Base-by-base conservation (phyloP, 345 rosid species). In the Ricinus communis region DNA sequence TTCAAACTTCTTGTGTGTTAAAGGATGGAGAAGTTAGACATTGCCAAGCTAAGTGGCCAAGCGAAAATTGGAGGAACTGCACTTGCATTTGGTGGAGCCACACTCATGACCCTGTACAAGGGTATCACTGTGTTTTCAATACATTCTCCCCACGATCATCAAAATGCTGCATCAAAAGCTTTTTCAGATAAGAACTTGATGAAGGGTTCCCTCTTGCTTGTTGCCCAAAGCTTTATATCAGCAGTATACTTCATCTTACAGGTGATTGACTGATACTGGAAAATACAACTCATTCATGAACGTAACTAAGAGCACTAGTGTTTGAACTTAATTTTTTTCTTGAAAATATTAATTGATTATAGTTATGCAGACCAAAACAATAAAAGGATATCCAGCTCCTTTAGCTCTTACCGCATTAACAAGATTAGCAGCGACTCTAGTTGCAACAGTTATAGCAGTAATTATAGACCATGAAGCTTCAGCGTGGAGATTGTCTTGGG, bases 311-410 rank as follows among this genome's bases (percentile, higher is more conserved):
- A n/a, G n/a, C n/a, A n/a, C n/a, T n/a, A n/a, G n/a, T n/a, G n/a
- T n/a, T n/a, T n/a, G n/a, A n/a, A n/a, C n/a, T n/a, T n/a, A n/a
- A n/a, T 52, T 36, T 21, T 19, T 54, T 36, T 18, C 19, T 21
- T 66, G 22, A 31, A 46, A n/a, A n/a, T n/a, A n/a, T n/a, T n/a
- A n/a, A n/a, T n/a, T n/a, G n/a, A n/a, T n/a, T n/a, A n/a, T n/a
- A n/a, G n/a, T n/a, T n/a, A 0, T 30, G 65, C 71, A 65, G 71
- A 19, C 59, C 5, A 18, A 19, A 38, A 57, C 71, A 21, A 33
- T 73, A 0, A 46, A 46, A 33, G 65, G 15, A 47, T 65, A 73
- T 65, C 71, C 71, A 4, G 71, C 66, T 10, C 71, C 66, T 21
- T n/a, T 73, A 46, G 47, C 71, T 2, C 50, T 73, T 1, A 57